phyloP scores from a whole-genome alignment of 2,329 filamentous ascomycete genomes.

The Aspergillus cejpii region DNA sequence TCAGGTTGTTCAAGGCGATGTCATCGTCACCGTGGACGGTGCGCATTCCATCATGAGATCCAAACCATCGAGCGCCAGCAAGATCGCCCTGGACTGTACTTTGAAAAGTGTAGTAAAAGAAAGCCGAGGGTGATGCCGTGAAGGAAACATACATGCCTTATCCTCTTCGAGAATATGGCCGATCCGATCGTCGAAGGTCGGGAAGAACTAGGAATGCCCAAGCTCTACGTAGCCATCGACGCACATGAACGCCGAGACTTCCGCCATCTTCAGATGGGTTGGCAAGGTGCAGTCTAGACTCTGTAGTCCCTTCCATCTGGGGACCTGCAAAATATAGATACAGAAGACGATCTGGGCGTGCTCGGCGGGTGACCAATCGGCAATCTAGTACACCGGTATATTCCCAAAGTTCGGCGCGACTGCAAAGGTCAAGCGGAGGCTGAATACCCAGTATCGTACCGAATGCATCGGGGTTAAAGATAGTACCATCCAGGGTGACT shows the following conservation, averaged over 20 bases:
- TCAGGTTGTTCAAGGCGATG: constrained; percentile 40
- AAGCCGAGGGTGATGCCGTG: constrained; percentile 43
- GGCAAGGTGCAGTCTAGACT: constrained; percentile 42
- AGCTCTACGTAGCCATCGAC: constrained; percentile 50
- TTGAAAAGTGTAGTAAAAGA: constrained; percentile 55
- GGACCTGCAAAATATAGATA: constrained; percentile 28
- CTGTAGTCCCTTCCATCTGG: constrained; percentile 34
- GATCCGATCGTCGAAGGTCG: constrained; percentile 56
- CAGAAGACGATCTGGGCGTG: constrained; percentile 16
- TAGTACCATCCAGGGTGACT: constrained; percentile 20
- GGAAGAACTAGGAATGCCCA: constrained; percentile 58
- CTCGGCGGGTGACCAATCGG: constrained; percentile 34
- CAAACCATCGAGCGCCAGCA: constrained; percentile 31
- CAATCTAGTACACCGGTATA: constrained; percentile 52
- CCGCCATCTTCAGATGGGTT: constrained; percentile 39
- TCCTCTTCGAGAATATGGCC: constrained; percentile 53
- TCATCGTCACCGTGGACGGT: constrained; percentile 52
- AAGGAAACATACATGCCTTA: constrained; percentile 50
- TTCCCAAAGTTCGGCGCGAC: constrained; percentile 49
- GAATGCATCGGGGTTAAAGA: constrained; percentile 30
- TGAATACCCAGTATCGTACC: constrained; percentile 46
- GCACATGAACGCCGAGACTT: constrained; percentile 33
- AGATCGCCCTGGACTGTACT: constrained; percentile 52
- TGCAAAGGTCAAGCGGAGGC: constrained; percentile 47
- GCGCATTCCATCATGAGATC: constrained; percentile 37